Evolutionary conservation across 2,329 filamentous ascomycete species (phyloP).

Genomic region (Hirsutella rhossiliensis): DNA sequence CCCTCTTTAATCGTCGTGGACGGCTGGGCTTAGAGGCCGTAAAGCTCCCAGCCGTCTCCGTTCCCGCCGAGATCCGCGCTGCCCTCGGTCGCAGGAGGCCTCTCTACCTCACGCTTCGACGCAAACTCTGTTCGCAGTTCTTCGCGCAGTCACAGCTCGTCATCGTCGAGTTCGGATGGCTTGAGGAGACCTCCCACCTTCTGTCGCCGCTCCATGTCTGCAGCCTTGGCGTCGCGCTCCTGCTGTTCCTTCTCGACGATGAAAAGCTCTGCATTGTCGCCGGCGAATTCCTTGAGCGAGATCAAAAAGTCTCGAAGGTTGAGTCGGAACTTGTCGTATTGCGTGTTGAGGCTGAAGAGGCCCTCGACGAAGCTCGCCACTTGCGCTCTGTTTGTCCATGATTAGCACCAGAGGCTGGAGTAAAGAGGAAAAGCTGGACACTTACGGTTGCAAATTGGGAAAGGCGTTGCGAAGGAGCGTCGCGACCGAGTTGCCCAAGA

Average conservation of each 20-base stretch:
- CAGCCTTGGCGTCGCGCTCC: constrained; percentile 70
- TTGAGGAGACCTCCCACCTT: constrained; percentile 95
- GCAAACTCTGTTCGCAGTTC: constrained; percentile 53
- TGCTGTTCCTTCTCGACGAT: constrained; percentile 91
- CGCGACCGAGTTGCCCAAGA: constrained; percentile 77
- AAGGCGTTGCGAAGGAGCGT: constrained; percentile 82
- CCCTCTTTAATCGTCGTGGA: neutral
- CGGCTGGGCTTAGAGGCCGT: constrained; percentile 36
- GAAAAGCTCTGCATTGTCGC: constrained; percentile 89
- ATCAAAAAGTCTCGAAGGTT: constrained; percentile 95
- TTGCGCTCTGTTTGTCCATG: constrained; percentile 49
- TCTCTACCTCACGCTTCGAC: constrained; percentile 19
- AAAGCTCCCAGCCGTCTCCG: constrained; percentile 53
- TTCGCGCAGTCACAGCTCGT: constrained; percentile 74
- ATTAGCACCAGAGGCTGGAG: neutral
- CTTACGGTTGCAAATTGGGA: constrained; percentile 81
- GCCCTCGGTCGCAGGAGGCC: constrained; percentile 11
- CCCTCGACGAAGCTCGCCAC: constrained; percentile 84
- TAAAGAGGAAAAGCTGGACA: constrained; percentile 10
- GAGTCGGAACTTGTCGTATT: constrained; percentile 89
- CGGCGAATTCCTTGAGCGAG: constrained; percentile 90
- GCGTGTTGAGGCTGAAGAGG: constrained; percentile 76
- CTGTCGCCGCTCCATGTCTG: constrained; percentile 82
- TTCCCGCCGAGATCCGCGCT: constrained; percentile 13
- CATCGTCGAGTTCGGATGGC: constrained; percentile 90